These are phyloP conservation scores for Sporobolomyces pararoseus DNA, from an alignment of 768 basidiomycete genomes.

Conservation along the genomic window DNA sequence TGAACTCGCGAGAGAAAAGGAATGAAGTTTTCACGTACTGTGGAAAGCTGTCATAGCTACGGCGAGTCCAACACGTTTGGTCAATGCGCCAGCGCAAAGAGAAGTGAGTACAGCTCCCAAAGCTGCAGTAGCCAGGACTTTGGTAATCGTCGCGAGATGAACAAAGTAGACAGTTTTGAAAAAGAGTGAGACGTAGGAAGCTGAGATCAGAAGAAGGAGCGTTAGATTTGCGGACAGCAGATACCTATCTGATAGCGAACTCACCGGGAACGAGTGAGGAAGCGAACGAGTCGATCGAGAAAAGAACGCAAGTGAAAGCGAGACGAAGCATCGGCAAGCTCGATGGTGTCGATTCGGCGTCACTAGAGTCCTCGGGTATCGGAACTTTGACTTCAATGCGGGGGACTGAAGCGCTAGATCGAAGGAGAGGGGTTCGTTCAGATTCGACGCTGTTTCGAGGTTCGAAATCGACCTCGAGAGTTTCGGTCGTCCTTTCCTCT, in stretches of 20 bases:
- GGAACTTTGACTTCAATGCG: slow-evolving; percentile 1
- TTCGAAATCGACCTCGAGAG: too few species aligned
- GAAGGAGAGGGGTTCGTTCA: slow-evolving; percentile 15
- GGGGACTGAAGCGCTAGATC: neutral
- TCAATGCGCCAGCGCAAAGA: slow-evolving; percentile 17
- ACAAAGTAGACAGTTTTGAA: neutral
- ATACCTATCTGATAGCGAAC: neutral
- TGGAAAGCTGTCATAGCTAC: slow-evolving; percentile 24
- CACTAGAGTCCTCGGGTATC: neutral
- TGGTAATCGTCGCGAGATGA: slow-evolving; percentile 1
- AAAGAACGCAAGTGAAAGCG: slow-evolving; percentile 23
- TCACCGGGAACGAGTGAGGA: slow-evolving; percentile 30
- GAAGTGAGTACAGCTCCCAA: slow-evolving; percentile 19
- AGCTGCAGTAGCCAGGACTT: slow-evolving; percentile 9
- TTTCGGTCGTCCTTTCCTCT: neutral
- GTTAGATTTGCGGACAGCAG: neutral
- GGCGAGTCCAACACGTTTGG: slow-evolving; percentile 24
- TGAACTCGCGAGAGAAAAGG: too few species aligned
- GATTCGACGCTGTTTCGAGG: neutral
- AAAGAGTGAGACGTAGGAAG: slow-evolving; percentile 26
- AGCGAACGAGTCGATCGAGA: slow-evolving; percentile 29
- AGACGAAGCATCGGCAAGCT: slow-evolving; percentile 22
- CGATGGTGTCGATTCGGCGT: neutral
- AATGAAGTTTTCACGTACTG: too few species aligned
- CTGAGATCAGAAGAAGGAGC: neutral